phyloP scores from a whole-genome alignment of 352 stramenopile genomes.

The Phytophthora capsici region DNA sequence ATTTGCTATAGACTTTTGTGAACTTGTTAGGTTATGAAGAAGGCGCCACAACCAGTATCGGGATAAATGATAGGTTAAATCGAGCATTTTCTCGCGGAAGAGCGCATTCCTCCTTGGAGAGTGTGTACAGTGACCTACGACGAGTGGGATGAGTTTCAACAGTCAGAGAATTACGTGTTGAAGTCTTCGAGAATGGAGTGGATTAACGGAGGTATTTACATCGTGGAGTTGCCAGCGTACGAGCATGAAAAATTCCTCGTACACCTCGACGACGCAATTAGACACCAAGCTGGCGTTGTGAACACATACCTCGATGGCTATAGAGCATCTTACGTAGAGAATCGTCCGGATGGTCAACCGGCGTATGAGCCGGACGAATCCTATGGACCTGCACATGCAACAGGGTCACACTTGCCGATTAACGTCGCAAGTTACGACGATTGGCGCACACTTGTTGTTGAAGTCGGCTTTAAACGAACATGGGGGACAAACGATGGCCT shows the following conservation, averaged over 20 bases:
- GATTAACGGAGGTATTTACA: not conserved
- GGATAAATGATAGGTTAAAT: not conserved
- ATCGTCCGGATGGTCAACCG: not conserved
- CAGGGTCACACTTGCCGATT: too few relatives aligned
- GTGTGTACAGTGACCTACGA: too few relatives aligned
- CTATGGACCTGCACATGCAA: not conserved
- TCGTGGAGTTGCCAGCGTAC: not conserved
- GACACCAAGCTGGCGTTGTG: not conserved
- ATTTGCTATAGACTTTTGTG: too few relatives aligned
- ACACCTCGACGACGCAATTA: too few relatives aligned
- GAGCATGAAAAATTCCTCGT: not conserved
- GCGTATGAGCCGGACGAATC: not conserved
- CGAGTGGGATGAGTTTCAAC: too few relatives aligned
- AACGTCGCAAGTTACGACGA: too few relatives aligned
- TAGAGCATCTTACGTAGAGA: not conserved
- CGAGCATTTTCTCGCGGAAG: too few relatives aligned
- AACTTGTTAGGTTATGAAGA: too few relatives aligned
- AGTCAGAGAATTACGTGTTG: not conserved
- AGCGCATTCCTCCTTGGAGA: too few relatives aligned
- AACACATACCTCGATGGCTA: not conserved
- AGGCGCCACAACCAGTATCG: too few relatives aligned
- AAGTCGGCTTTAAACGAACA: not conserved
- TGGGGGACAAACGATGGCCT: not conserved
- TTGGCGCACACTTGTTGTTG: conserved; percentile 6
- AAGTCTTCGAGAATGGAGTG: conserved; percentile 9